phyloP scores from a whole-genome alignment of 129 eudicot species.

The Lactuca sativa region DNA sequence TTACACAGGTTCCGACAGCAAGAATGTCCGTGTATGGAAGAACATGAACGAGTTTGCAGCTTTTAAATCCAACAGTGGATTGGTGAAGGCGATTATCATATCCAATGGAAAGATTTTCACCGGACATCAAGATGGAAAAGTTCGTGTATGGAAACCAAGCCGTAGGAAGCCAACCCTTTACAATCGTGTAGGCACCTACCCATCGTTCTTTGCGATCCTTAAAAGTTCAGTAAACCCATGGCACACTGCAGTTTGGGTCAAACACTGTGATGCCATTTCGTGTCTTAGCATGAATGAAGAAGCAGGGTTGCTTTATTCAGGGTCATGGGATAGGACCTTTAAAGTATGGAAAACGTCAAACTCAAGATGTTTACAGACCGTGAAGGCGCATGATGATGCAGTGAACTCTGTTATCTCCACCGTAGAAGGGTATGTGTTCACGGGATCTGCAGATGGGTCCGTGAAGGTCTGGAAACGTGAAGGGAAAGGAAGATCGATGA shows the following conservation, averaged over 20 bases:
- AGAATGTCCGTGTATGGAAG: slow-evolving; percentile 88
- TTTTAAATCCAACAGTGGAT: slow-evolving; percentile 85
- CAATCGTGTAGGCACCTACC: slow-evolving; percentile 60
- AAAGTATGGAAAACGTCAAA: slow-evolving; percentile 73
- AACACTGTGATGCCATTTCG: slow-evolving; percentile 80
- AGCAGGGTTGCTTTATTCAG: slow-evolving; percentile 73
- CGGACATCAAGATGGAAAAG: slow-evolving; percentile 94
- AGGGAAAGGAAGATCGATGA: slow-evolving; percentile 44
- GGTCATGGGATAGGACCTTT: slow-evolving; percentile 94
- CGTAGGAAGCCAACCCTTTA: slow-evolving; percentile 53
- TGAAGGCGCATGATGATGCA: slow-evolving; percentile 88
- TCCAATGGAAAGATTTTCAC: slow-evolving; percentile 75
- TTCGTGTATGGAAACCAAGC: slow-evolving; percentile 74
- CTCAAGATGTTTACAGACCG: slow-evolving; percentile 72
- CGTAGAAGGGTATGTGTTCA: slow-evolving; percentile 57
- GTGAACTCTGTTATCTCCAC: slow-evolving; percentile 78
- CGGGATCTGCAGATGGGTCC: slow-evolving; percentile 86
- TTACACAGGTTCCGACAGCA: slow-evolving; percentile 92
- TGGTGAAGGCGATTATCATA: slow-evolving; percentile 82
- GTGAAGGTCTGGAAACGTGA: slow-evolving; percentile 93
- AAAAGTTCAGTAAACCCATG: slow-evolving; percentile 62
- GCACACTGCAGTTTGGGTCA: slow-evolving; percentile 58
- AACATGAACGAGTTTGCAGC: slow-evolving; percentile 69
- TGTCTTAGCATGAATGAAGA: slow-evolving; percentile 68
- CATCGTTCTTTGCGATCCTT: slow-evolving; percentile 55